phyloP scores from a whole-genome alignment of 2,329 filamentous ascomycete species.

The Aureobasidium sp. region DNA sequence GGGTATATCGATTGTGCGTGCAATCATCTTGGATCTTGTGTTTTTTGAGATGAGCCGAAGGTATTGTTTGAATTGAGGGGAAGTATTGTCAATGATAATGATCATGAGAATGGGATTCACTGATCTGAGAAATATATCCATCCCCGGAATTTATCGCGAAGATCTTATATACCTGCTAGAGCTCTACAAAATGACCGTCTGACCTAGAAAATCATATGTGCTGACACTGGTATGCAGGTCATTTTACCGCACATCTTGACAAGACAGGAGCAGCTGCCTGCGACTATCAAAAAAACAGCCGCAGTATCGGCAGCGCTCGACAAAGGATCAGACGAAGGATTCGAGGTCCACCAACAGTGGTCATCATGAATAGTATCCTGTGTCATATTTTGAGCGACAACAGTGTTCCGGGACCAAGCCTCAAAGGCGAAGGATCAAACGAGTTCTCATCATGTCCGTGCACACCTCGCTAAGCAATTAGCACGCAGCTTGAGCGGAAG shows the following conservation, averaged over 20 bases:
- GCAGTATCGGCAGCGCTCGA: not conserved
- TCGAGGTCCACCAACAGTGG: not conserved
- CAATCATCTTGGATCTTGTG: not conserved
- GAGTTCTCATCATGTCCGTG: not conserved
- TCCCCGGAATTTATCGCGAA: not conserved
- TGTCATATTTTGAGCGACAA: not conserved
- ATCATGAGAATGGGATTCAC: too few species aligned
- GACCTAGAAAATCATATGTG: not conserved
- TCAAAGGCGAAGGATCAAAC: not conserved
- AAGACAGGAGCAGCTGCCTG: not conserved
- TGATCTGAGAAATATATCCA: not conserved
- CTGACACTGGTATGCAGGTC: not conserved
- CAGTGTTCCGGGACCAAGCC: not conserved
- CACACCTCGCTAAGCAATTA: not conserved
- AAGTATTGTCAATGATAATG: not conserved
- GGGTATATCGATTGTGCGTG: constrained; percentile 3
- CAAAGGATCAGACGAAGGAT: not conserved
- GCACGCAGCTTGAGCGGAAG: not conserved
- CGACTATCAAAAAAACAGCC: not conserved
- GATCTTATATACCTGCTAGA: not conserved
- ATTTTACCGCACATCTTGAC: not conserved
- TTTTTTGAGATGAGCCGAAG: not conserved
- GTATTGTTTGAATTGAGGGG: not conserved
- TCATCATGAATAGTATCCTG: not conserved
- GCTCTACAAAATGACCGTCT: not conserved